Evolutionary conservation across 2,329 filamentous ascomycete genomes (phyloP), one percentile per base, ranked within the genome.

Genomic region (Gyromitra esculenta): DNA sequence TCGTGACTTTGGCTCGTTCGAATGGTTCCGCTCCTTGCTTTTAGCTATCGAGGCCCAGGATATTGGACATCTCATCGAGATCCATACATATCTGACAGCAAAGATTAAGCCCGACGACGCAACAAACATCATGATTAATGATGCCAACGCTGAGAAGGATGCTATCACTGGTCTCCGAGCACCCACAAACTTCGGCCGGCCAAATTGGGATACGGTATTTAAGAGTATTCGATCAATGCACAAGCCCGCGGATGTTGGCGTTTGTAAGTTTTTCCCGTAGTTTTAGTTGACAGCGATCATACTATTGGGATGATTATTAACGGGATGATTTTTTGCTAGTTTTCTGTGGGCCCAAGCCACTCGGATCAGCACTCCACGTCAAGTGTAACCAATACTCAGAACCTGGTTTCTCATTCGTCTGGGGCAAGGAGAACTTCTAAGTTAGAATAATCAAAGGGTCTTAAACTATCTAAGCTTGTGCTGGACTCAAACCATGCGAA

Each of bases 151-250:
- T 79, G 91, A 95, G 82, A 91, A 91, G 83, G 92, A 96, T 83
- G 90, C 92, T 81, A 94, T 96, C 82, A 96, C 92, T 0, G 92
- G 93, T 70, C 87, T 96, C 39, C 88, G 92, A 63, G 91, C 92
- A 70, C 92, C 92, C 21, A 96, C 92, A 56, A 96, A 94, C 85
- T 94, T 96, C 82, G 93, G 93, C 69, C 87, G 92, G 31, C 93
- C 93, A 15, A 95, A 96, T 84, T 96, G 93, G 93, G 92, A 96
- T 82, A 93, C 93, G 89, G 92, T 96, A 81, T 96, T 96, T 85
- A 89, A 92, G 79, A 91, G 91, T 70, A 92, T 96, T 82, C 87
- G 92, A 81, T 94, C 94, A 84, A 88, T 96, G 79, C 91, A 93
- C 82, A 85, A 87, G 4, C 91, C 91, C 1, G 89, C 89, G 60